Conservation (phyloP, 169 alveolate genomes). For the Plasmodium malariae region DNA sequence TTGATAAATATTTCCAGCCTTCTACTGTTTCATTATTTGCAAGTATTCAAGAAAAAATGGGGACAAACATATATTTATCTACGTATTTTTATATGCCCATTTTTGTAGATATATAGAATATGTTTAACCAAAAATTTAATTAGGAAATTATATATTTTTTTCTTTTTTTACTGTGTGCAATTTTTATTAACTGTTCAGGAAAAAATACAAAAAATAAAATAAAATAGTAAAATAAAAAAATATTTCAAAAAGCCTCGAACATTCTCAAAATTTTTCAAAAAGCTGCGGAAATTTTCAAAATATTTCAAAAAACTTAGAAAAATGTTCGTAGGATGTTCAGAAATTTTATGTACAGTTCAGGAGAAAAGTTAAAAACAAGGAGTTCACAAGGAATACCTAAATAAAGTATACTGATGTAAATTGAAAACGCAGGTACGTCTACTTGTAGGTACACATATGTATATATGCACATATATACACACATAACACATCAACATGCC, state of each 20-base stretch:
- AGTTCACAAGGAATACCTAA: background rate
- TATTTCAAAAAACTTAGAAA: too few species aligned
- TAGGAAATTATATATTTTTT: background rate
- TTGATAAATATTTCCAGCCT: background rate
- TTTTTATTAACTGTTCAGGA: background rate
- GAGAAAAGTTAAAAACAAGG: conserved; percentile 11
- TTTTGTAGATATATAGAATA: background rate
- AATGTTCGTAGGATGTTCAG: background rate
- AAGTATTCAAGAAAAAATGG: background rate
- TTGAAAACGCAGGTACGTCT: background rate
- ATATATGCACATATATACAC: background rate
- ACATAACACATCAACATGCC: too few species aligned
- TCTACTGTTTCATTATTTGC: background rate
- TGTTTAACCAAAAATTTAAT: background rate
- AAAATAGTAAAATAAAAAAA: background rate
- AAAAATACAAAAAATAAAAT: conserved; percentile 14
- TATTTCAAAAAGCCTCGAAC: too few species aligned
- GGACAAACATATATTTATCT: background rate
- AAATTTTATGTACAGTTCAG: conserved; percentile 40
- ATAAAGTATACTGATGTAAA: background rate
- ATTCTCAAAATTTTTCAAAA: too few species aligned
- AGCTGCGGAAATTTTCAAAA: too few species aligned
- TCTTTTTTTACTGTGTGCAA: background rate
- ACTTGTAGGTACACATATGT: background rate
- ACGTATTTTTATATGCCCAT: background rate